These are phyloP conservation scores for Exophiala sp. DNA, from an alignment of 2,329 filamentous ascomycete species.

Conservation along the genomic window DNA sequence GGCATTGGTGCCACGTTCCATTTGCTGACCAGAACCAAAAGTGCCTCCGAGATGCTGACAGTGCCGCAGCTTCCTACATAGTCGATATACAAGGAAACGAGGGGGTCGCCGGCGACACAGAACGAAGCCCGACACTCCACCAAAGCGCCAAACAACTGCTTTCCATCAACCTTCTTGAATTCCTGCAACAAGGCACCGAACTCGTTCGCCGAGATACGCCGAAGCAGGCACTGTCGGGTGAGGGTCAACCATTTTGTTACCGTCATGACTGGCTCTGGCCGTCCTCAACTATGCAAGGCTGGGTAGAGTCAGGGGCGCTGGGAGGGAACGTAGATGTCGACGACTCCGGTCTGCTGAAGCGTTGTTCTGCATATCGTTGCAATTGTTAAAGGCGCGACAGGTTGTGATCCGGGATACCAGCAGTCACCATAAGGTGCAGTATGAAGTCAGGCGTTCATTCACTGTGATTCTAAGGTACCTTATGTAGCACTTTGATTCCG, in stretches of 20 bases:
- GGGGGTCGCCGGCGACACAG: conserved; percentile 25
- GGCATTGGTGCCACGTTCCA: conserved; percentile 14
- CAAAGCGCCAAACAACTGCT: conserved; percentile 19
- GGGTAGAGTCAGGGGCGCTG: too few species aligned
- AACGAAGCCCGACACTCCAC: conserved; percentile 21
- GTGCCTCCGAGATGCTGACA: conserved; percentile 18
- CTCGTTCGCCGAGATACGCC: conserved; percentile 20
- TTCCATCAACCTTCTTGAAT: conserved; percentile 10
- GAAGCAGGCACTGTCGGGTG: conserved; percentile 24
- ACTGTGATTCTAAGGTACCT: too few species aligned
- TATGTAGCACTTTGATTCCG: too few species aligned
- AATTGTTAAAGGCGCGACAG: too few species aligned
- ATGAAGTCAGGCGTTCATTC: too few species aligned
- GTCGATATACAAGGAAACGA: conserved; percentile 26
- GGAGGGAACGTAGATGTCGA: too few species aligned
- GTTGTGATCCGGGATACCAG: too few species aligned
- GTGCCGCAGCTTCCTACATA: conserved; percentile 15
- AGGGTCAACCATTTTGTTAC: conserved; percentile 29
- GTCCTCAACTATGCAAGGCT: not conserved
- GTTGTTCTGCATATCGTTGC: too few species aligned
- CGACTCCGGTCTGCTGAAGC: too few species aligned
- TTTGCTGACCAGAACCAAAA: conserved; percentile 18
- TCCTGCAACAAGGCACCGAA: conserved; percentile 16
- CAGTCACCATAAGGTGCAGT: too few species aligned
- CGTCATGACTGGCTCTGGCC: conserved; percentile 30